These are phyloP conservation scores for Solanum tacnaense DNA, from an alignment of 257 asterid species.

Conservation along the genomic window DNA sequence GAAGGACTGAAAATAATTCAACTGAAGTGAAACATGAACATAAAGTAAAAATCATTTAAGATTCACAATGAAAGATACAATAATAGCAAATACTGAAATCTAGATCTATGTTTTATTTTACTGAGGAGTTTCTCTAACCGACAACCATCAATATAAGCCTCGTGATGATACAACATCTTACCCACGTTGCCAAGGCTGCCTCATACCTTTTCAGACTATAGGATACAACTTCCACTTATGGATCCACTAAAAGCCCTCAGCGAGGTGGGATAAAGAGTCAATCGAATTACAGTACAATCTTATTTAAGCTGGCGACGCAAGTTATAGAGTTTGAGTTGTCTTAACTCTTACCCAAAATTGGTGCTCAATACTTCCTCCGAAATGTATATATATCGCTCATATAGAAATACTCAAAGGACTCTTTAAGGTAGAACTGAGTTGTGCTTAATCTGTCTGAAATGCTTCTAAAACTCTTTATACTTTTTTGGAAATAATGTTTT, in stretches of 20 bases:
- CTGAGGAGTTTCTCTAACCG: too few species aligned
- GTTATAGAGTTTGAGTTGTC: background rate
- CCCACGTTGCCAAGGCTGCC: background rate
- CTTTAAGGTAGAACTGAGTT: background rate
- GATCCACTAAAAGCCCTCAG: background rate
- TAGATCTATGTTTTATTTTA: too few species aligned
- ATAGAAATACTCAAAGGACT: background rate
- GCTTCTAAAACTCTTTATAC: background rate
- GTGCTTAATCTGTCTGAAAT: background rate
- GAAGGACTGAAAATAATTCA: background rate
- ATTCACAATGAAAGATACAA: background rate
- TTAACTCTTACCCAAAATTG: too few species aligned
- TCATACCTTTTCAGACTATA: background rate
- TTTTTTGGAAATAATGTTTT: background rate
- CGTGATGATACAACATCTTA: too few species aligned
- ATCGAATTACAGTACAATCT: too few species aligned
- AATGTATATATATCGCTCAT: too few species aligned
- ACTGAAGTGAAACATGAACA: background rate
- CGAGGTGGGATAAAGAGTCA: background rate
- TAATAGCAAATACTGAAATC: too few species aligned
- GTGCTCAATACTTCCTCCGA: too few species aligned
- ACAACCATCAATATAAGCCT: too few species aligned
- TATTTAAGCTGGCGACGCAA: background rate
- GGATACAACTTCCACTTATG: background rate
- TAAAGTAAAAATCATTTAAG: background rate